Conservation (phyloP, 345 rosid genomes). For the Fremontodendron californicum region DNA sequence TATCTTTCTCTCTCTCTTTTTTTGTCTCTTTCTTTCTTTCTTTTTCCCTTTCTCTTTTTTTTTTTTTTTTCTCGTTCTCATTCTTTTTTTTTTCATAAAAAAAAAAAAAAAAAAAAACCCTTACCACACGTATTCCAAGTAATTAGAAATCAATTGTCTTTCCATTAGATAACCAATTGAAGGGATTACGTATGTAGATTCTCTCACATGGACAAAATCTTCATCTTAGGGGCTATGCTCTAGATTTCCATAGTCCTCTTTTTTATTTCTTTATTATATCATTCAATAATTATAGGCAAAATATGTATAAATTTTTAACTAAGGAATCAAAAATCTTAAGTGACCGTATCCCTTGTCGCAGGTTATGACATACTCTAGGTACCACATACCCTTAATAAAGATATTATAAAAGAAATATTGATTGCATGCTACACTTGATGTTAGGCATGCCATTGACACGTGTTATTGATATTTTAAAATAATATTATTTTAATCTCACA, state of each 20-base stretch:
- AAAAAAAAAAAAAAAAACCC: no score
- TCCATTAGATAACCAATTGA: no score
- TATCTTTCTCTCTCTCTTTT: no score
- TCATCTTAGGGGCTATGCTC: neutral
- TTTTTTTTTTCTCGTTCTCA: no score
- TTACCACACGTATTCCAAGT: no score
- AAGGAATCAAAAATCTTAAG: neutral
- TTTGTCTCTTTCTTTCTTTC: no score
- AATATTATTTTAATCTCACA: conserved; percentile 10
- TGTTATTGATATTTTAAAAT: conserved; percentile 8
- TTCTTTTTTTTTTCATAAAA: no score
- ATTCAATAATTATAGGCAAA: neutral
- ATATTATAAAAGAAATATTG: neutral
- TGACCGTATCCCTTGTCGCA: neutral
- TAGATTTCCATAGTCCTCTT: neutral
- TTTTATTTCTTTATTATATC: neutral
- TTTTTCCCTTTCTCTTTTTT: no score
- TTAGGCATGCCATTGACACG: conserved; percentile 32
- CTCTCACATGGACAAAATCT: neutral
- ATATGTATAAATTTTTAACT: neutral
- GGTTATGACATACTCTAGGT: neutral
- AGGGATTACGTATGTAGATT: no score
- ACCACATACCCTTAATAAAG: neutral
- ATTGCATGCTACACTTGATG: neutral
- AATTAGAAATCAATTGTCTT: no score